These are phyloP conservation scores for Boletus mariae DNA, from an alignment of 1,284 basidiomycete genomes.

Conservation along the genomic window DNA sequence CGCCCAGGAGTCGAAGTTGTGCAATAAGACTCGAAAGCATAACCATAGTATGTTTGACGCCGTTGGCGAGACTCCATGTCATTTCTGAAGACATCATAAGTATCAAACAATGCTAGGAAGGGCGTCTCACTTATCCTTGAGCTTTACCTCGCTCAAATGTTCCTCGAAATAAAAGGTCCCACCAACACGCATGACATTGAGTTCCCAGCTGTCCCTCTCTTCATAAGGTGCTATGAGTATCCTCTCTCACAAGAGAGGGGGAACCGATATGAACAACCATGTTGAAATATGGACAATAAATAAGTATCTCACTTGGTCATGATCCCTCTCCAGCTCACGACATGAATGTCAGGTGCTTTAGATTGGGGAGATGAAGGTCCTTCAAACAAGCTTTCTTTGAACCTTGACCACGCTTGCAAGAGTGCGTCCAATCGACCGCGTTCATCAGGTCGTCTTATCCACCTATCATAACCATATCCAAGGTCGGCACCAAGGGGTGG, in stretches of 20 bases:
- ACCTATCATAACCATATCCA: conserved; percentile 63
- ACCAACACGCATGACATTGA: conserved; percentile 80
- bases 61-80: conserved; percentile 57
- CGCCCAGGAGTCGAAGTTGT: conserved; percentile 45
- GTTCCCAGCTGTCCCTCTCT: conserved; percentile 75
- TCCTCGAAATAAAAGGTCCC: conserved; percentile 86
- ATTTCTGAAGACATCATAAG: conserved; percentile 43
- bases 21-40: conserved; percentile 86
- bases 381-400: conserved; percentile 37
- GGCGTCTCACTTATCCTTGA: conserved; percentile 58
- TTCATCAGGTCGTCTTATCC: conserved; percentile 64
- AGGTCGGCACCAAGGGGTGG: conserved; percentile 63
- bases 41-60: conserved; percentile 69
- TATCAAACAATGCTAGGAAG: background rate
- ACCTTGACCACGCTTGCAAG: conserved; percentile 47
- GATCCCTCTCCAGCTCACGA: conserved; percentile 86
- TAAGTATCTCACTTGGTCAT: conserved; percentile 77
- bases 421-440: conserved; percentile 63
- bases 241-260: conserved; percentile 45
- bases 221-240: conserved; percentile 80
- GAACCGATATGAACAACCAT: conserved; percentile 5
- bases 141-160: conserved; percentile 53
- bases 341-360: conserved; percentile 43
- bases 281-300: conserved; percentile 8
- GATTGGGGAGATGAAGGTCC: conserved; percentile 30